phyloP scores from a whole-genome alignment of 129 eudicot species.

The Flaveria linearis region DNA sequence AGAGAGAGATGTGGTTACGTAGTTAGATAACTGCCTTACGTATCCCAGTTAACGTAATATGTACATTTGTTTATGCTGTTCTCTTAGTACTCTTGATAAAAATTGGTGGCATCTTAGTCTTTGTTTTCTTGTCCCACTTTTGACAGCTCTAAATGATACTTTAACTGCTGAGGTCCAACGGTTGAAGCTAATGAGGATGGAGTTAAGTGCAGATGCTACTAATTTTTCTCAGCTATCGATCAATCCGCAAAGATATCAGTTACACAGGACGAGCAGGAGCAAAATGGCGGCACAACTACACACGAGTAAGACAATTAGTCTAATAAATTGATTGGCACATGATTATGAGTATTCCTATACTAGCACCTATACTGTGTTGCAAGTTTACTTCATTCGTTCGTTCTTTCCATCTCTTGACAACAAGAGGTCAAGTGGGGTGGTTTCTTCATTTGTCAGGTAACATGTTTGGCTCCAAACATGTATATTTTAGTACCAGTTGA shows the following conservation, averaged over 20 bases:
- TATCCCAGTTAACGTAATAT: neutral
- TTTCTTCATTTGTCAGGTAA: neutral
- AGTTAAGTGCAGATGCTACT: slow-evolving; percentile 28
- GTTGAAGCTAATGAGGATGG: slow-evolving; percentile 30
- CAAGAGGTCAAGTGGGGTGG: neutral
- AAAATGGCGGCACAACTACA: slow-evolving; percentile 19
- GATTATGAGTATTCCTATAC: neutral
- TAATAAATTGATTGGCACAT: neutral
- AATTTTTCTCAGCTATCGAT: slow-evolving; percentile 30
- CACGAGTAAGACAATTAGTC: slow-evolving; percentile 12
- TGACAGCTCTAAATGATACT: slow-evolving; percentile 32
- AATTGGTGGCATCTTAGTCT: neutral
- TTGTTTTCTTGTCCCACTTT: neutral
- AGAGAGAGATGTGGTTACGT: neutral
- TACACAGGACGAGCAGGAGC: slow-evolving; percentile 28
- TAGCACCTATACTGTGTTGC: neutral
- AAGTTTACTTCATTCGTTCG: slow-evolving; percentile 31
- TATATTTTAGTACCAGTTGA: neutral
- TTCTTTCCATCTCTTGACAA: slow-evolving; percentile 27
- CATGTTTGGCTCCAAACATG: neutral
- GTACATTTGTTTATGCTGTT: neutral
- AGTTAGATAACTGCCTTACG: neutral
- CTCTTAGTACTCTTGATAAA: neutral
- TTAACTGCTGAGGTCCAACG: slow-evolving; percentile 31
- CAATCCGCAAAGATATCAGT: slow-evolving; percentile 29